A percentile compares a stretch with the other conserved stretches of the same genome.
These are phyloP conservation scores for Pleurozium schreberi DNA, from an alignment of 225 moss, liverwort and hornwort genomes.

Conservation along the genomic window DNA sequence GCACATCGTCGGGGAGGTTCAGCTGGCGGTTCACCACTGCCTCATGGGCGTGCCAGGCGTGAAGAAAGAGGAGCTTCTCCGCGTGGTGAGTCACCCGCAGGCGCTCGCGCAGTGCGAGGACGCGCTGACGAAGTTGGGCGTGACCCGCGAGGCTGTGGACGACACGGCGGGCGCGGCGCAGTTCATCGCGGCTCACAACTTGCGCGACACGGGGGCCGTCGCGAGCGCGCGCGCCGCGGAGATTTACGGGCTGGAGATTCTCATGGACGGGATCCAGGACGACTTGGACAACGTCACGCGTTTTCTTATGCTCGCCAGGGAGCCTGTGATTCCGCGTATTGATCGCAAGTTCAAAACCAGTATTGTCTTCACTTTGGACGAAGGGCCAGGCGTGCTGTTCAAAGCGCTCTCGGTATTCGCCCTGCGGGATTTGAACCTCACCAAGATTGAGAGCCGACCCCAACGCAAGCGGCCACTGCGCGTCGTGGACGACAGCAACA, in stretches of 20 bases:
- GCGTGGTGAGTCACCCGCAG: constrained; percentile 86
- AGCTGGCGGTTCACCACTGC: constrained; percentile 89
- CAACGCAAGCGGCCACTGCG: constrained; percentile 88
- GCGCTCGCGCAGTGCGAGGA: constrained; percentile 89
- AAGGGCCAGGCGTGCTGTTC: constrained; percentile 88
- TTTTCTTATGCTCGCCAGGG: constrained; percentile 87
- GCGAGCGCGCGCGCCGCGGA: constrained; percentile 90
- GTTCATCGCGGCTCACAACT: constrained; percentile 72
- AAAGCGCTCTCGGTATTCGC: constrained; percentile 90
- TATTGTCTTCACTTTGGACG: constrained; percentile 87
- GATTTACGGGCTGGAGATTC: constrained; percentile 76
- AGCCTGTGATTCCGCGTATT: constrained; percentile 77
- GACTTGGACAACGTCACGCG: constrained; percentile 89
- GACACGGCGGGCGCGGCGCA: constrained; percentile 97
- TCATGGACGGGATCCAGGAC: constrained; percentile 96
- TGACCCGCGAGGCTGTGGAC: constrained; percentile 89
- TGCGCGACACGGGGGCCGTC: constrained; percentile 85
- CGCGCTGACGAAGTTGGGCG: constrained; percentile 72
- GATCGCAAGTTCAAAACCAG: constrained; percentile 95
- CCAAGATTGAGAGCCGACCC: constrained; percentile 97
- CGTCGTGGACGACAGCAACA: constrained; percentile 92
- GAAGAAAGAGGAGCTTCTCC: constrained; percentile 50
- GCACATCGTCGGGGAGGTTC: constrained; percentile 96
- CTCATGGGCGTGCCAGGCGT: constrained; percentile 83
- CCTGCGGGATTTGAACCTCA: constrained; percentile 66